Base-by-base conservation (phyloP, 164 flowering plant genomes). In the Aristolochia contorta region DNA sequence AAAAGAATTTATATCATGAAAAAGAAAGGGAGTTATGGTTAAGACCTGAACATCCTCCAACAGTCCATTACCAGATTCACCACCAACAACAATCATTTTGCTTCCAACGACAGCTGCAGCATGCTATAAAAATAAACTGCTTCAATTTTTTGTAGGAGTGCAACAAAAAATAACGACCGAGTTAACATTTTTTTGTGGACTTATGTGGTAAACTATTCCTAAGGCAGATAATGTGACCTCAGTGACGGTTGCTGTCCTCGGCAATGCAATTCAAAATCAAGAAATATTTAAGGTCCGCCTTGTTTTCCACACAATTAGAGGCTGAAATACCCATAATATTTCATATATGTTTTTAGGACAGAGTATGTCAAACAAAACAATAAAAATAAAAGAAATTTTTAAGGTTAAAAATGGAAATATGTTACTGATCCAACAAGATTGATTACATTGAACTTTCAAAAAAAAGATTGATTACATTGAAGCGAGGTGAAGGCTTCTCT, bases 71-170 rank as follows among this genome's bases (percentile, higher is more conserved):
- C 79, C 85, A 65, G 95, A 80, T 78, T 94, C 99, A 64, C 99
- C 99, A 48, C 99, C 99, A 69, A 94, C 96, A 49, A 94, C 93
- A 57, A 94, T 74, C 99, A 94, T 94, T 76, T 91, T 94, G 80
- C 84, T 82, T 67, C 95, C 99, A 65, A 91, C 72, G 1, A 91
- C 93, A 71, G 97, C 78, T 33, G 97, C 93, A 58, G 97, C 99
- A 79, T 94, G 99, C 97, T 93, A 69, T 75, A 57, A 59, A n/a
- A 62, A 41, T 21, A 20, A 59, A 41, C 24, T 55, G 41, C 27
- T 41, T 54, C 24, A 54, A 6, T 6, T 49, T 1, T 49, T 49
- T 37, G 12, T 37, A 3, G 43, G 43, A 37, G 43, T 8, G 43
- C 43, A 37, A 37, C 12, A 10, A 37, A 1, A 37, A 0, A 10